Base-by-base conservation (phyloP, 345 rosid species). In the Limnanthes douglasii region DNA sequence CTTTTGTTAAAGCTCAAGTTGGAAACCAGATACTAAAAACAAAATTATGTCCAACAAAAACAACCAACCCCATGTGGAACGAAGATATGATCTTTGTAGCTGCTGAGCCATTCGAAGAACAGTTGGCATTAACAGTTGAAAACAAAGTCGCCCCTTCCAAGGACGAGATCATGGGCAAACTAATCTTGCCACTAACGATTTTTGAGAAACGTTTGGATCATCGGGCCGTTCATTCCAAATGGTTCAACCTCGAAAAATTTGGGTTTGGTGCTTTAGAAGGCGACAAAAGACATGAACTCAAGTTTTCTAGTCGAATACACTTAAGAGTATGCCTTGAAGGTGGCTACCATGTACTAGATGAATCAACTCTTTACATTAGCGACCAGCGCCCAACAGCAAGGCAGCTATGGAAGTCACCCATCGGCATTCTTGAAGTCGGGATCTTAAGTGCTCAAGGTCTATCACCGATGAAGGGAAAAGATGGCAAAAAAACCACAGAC, bases 81-180 rank as follows among this genome's bases (percentile, higher is more conserved):
- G 96, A 86, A 57, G 92, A 86, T 54, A 67, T 86, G 58, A 58
- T 86, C 9, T 86, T 81, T 37, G 96, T 86, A 12, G 96, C 71
- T 21, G 96, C 96, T 5, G 96, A 86, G 61, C 96, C 96, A 5
- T 86, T 86, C 26, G 96, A 81, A 28, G 96, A 81, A 41, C 62
- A 72, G 48, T 47, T 86, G 50, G 60, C 51, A 32, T 54, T 78
- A 15, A 75, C 78, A 2, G 76, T 81, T 1, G 92, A 81, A 56
- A 77, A 74, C 41, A 62, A 67, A 39, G 64, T 68, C 8, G 39
- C 53, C 16, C 22, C 80, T 6, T 48, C 74, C 13, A 86, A 76
- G 65, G 96, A 81, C 52, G 92, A 81, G 50, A 56, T 62, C 8
- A 44, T 81, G 57, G 96, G 96, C 43, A 75, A 60, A 61, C 15